Evolutionary conservation across 495 filamentous ascomycete genomes (phyloP).

Genomic region (Pseudomonodictys pantanalensis): DNA sequence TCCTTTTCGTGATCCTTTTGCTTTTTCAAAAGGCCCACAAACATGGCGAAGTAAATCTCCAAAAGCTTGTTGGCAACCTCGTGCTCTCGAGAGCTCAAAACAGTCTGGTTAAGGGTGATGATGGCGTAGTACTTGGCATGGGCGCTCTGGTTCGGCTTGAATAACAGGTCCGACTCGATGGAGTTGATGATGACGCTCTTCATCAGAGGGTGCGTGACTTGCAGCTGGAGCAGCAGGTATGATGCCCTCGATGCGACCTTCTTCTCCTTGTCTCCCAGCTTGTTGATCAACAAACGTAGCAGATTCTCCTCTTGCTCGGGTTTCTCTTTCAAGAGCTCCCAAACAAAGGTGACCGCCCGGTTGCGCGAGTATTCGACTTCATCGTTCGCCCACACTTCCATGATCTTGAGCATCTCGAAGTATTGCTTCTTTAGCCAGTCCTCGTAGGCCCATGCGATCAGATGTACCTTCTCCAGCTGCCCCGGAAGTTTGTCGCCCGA

Average conservation of each 20-base stretch:
- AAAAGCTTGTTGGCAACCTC: constrained; percentile 76
- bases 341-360: constrained; percentile 82
- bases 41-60: constrained; percentile 84
- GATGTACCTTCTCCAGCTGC: constrained; percentile 64
- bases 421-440: constrained; percentile 90
- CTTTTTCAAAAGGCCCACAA: constrained; percentile 71
- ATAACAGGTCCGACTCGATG: constrained; percentile 82
- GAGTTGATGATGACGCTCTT: constrained; percentile 78
- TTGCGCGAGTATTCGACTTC: constrained; percentile 88
- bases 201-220: constrained; percentile 87
- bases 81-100: constrained; percentile 78
- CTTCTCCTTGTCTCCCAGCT: constrained; percentile 87
- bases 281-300: constrained; percentile 86
- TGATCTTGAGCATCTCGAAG: constrained; percentile 83
- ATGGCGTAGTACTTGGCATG: constrained; percentile 94
- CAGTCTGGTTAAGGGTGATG: constrained; percentile 95
- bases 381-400: constrained; percentile 89
- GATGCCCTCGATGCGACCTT: constrained; percentile 93
- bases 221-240: constrained; percentile 84
- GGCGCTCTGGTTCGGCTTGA: constrained; percentile 77
- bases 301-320: constrained; percentile 97
- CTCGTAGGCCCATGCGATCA: constrained; percentile 90
- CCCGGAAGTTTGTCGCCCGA: constrained; percentile 64
- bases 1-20: constrained; percentile 37
- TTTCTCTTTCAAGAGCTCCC: constrained; percentile 86